Conservation (phyloP, 2,329 filamentous ascomycete genomes). For the Sarocladium oryzae region DNA sequence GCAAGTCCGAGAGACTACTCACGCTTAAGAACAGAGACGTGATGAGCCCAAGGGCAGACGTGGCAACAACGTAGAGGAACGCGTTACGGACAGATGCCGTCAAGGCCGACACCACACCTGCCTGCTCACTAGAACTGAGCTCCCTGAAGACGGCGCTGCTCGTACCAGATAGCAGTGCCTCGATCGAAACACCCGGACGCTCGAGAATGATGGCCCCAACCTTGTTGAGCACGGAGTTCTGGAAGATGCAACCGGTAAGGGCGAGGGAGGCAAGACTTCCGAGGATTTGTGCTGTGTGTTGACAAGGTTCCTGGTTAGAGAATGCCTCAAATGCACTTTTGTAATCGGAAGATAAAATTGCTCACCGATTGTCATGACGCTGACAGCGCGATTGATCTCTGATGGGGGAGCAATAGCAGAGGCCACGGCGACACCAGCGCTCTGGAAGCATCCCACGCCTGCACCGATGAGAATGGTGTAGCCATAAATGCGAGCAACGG, state of each 20-base stretch:
- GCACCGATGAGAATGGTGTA: slow-evolving; percentile 32
- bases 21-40: slow-evolving; percentile 10
- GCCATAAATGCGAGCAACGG: slow-evolving; percentile 22
- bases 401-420: slow-evolving; percentile 11
- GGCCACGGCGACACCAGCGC: not conserved
- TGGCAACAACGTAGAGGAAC: slow-evolving; percentile 7
- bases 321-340: too few species aligned
- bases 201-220: slow-evolving; percentile 11
- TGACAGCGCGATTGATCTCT: slow-evolving; percentile 23
- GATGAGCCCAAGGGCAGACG: slow-evolving; percentile 7
- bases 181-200: not conserved
- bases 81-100: slow-evolving; percentile 3
- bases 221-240: slow-evolving; percentile 17
- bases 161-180: not conserved
- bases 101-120: slow-evolving; percentile 7
- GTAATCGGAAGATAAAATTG: too few species aligned
- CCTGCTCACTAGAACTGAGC: not conserved
- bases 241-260: slow-evolving; percentile 27
- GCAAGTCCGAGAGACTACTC: not conserved
- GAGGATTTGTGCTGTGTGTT: slow-evolving; percentile 18
- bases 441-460: slow-evolving; percentile 24
- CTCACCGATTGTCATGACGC: slow-evolving; percentile 28
- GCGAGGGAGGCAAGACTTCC: slow-evolving; percentile 26
- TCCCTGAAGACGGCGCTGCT: slow-evolving; percentile 9
- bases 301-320: too few species aligned